Conservation (phyloP, 2,329 filamentous ascomycete species). For the Verticillium isaacii region DNA sequence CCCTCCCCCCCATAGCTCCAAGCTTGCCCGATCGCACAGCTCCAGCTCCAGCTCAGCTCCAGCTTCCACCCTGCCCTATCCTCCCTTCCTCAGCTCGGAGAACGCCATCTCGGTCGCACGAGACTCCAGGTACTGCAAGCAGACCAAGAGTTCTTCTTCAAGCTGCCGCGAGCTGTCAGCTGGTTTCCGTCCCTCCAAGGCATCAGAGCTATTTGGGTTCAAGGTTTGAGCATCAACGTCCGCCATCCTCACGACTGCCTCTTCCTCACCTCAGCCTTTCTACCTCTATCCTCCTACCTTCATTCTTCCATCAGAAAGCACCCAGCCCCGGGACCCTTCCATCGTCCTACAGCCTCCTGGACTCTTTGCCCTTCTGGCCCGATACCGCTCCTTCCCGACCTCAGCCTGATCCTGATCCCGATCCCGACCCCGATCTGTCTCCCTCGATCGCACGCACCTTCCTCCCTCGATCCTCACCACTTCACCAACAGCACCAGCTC, state of each 20-base stretch:
- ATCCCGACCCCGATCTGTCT: conserved; percentile 7
- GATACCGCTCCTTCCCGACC: conserved; percentile 2
- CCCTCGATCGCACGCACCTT: conserved; percentile 4
- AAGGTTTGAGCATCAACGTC: conserved; percentile 32
- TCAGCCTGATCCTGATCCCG: not conserved
- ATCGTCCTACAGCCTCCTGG: conserved; percentile 7
- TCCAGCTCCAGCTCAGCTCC: too few species aligned
- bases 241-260: conserved; percentile 20
- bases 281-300: conserved; percentile 4
- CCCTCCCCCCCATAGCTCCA: not conserved
- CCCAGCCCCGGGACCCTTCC: conserved; percentile 2
- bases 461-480: conserved; percentile 11
- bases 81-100: not conserved
- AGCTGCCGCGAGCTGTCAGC: not conserved
- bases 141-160: not conserved
- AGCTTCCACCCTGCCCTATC: not conserved
- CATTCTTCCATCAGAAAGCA: conserved; percentile 1
- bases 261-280: conserved; percentile 13
- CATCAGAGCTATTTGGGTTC: conserved; percentile 14
- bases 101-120: not conserved
- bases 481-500: conserved; percentile 9
- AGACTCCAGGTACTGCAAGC: not conserved
- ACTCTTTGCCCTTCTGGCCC: conserved; percentile 7
- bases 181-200: not conserved
- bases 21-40: not conserved